These are phyloP conservation scores for Saccharum officinarum DNA, from an alignment of 176 grass and related monocot species.

Conservation along the genomic window DNA sequence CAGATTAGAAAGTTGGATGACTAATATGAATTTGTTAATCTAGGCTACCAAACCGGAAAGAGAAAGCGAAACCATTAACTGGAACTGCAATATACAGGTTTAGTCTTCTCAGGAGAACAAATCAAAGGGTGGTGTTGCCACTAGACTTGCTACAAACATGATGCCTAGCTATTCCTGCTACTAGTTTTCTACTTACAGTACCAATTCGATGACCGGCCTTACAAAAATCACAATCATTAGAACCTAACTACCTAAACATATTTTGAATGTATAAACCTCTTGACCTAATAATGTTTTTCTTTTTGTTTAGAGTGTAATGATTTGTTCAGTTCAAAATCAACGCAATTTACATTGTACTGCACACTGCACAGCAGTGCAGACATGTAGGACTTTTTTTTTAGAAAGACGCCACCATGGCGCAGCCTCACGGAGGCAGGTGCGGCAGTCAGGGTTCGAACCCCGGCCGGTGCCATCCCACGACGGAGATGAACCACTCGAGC, in stretches of 20 bases:
- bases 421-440: too few species aligned
- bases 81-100: neutral
- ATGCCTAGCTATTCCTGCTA: neutral
- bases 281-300: neutral
- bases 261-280: neutral
- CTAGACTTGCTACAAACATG: neutral
- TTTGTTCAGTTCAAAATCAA: conserved; percentile 1
- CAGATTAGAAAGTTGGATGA: neutral
- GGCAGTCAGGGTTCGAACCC: too few species aligned
- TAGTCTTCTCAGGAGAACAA: neutral
- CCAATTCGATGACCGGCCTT: neutral
- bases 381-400: too few species aligned
- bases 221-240: neutral
- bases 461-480: too few species aligned
- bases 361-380: neutral
- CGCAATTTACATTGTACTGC: neutral
- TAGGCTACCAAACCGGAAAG: neutral
- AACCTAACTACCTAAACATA: too few species aligned
- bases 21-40: neutral
- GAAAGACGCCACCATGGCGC: too few species aligned
- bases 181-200: neutral
- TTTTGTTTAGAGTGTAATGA: neutral
- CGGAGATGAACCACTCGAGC: too few species aligned
- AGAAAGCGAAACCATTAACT: neutral
- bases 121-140: too few species aligned